Evolutionary conservation across 148 eudicot genomes (phyloP).

Genomic region (Spergularia marina): DNA sequence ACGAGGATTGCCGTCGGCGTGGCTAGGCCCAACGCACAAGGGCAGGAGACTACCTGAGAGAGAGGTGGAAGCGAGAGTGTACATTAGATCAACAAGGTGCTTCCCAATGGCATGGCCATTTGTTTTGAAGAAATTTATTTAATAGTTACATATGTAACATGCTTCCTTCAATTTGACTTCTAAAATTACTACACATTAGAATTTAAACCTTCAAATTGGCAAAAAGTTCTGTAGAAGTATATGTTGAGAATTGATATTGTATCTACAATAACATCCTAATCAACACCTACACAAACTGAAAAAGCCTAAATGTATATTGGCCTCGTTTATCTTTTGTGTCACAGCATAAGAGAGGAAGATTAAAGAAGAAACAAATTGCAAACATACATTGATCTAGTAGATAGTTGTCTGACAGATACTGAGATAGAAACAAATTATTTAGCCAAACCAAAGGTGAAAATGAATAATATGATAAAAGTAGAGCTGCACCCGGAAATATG

Average conservation of each 20-base stretch:
- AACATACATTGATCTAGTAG: too few species aligned
- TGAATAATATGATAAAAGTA: neutral
- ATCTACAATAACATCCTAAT: neutral
- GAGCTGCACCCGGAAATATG: neutral
- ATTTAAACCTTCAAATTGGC: neutral
- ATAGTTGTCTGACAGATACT: too few species aligned
- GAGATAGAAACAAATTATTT: too few species aligned
- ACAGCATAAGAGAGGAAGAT: neutral
- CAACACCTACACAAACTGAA: neutral
- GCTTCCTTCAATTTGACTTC: slow-evolving; percentile 1
- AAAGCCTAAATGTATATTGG: neutral
- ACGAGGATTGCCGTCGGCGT: slow-evolving; percentile 97
- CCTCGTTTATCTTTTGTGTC: neutral
- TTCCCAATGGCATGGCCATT: neutral
- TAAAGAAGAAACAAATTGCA: neutral
- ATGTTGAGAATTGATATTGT: neutral
- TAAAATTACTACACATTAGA: neutral
- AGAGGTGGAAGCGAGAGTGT: neutral
- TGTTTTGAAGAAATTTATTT: neutral
- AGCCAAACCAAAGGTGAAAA: too few species aligned
- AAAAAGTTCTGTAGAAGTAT: neutral
- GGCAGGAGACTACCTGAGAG: slow-evolving; percentile 91
- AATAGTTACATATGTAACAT: neutral
- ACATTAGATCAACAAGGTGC: neutral
- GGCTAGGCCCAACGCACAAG: slow-evolving; percentile 98